Evolutionary conservation across 768 basidiomycete genomes (phyloP).

Genomic region (Panaeolus papilionaceus): DNA sequence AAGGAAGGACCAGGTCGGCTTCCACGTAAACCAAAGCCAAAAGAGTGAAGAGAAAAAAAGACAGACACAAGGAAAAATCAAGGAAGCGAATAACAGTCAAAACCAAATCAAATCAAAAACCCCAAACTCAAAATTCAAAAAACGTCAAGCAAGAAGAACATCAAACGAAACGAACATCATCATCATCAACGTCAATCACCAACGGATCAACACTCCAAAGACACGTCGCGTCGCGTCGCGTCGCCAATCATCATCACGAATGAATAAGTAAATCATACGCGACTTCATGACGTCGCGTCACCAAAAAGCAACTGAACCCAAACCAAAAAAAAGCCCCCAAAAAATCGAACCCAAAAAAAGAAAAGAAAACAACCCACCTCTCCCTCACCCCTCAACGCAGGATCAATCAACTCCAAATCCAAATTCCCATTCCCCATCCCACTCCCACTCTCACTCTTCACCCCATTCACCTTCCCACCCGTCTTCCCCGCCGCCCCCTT

Average conservation of each 20-base stretch:
- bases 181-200: too few relatives aligned
- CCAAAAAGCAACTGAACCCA: neutral
- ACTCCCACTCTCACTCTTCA: neutral
- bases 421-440: neutral
- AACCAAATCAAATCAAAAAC: neutral
- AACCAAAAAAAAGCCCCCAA: neutral
- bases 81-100: neutral
- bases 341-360: neutral
- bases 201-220: too few relatives aligned
- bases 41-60: neutral
- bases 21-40: neutral
- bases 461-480: neutral
- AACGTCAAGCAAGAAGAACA: too few relatives aligned
- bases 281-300: too few relatives aligned
- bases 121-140: neutral
- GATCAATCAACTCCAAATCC: constrained; percentile 10
- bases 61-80: neutral
- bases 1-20: too few relatives aligned
- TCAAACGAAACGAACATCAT: too few relatives aligned
- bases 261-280: too few relatives aligned
- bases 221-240: too few relatives aligned
- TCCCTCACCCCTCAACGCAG: constrained; percentile 2
- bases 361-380: constrained; percentile 4
- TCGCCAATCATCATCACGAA: too few relatives aligned
- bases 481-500: neutral